Evolutionary conservation across 2,329 filamentous ascomycete genomes (phyloP).

Genomic region (Xylaria sp.): DNA sequence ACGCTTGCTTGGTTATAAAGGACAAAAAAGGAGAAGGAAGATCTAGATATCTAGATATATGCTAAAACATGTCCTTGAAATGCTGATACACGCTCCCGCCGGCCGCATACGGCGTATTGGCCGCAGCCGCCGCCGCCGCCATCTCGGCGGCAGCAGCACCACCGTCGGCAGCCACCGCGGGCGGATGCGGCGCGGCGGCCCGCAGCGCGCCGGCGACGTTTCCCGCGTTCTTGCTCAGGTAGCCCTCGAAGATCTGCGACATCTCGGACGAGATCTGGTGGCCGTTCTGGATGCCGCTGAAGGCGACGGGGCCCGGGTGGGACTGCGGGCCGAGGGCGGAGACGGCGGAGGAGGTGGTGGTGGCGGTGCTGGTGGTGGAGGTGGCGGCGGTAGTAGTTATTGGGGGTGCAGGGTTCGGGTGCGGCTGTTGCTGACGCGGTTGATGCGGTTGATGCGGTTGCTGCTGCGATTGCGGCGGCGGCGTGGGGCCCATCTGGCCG

Average conservation of each 20-base stretch:
- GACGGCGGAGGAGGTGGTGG: too few relatives aligned
- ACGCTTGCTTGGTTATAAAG: too few relatives aligned
- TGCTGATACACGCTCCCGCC: constrained; percentile 35
- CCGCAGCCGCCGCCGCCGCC: constrained; percentile 5
- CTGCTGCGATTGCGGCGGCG: too few relatives aligned
- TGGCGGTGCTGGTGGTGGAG: too few relatives aligned
- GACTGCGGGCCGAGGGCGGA: constrained; percentile 22
- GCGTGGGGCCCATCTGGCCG: constrained; percentile 35
- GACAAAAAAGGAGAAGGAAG: too few relatives aligned
- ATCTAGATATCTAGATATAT: too few relatives aligned
- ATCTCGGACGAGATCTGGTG: constrained; percentile 56
- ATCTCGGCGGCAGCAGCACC: too few relatives aligned
- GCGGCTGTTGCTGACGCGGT: too few relatives aligned
- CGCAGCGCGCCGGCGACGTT: constrained; percentile 7
- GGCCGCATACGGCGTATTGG: constrained; percentile 4
- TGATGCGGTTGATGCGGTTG: too few relatives aligned
- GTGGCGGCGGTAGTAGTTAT: neutral
- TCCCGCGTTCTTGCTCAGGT: constrained; percentile 33
- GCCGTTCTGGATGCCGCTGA: constrained; percentile 44
- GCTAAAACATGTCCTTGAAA: constrained; percentile 37
- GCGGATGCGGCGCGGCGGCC: constrained; percentile 13
- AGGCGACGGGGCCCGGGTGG: constrained; percentile 21
- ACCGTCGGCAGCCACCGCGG: constrained; percentile 14
- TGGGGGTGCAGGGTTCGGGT: neutral
- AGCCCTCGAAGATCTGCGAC: constrained; percentile 51